Percentiles rank a stretch among this genome's conserved stretches.
These are phyloP conservation scores for Trichoderma atroviride DNA, from an alignment of 2,329 filamentous ascomycete genomes.

Conservation along the genomic window DNA sequence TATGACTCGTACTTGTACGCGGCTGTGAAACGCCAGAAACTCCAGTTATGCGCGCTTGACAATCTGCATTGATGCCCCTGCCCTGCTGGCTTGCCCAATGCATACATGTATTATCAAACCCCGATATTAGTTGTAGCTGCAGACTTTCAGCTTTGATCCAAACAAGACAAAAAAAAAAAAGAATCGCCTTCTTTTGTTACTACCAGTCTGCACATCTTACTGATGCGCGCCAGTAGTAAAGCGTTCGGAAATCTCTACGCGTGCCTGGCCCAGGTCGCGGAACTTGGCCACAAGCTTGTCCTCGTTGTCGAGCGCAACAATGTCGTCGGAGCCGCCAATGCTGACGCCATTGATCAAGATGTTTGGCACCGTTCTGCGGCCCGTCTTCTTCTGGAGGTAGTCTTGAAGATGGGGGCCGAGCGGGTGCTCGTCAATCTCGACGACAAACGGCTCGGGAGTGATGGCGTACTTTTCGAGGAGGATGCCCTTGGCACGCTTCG, in stretches of 20 bases:
- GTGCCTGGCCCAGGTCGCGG: constrained; percentile 71
- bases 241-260: constrained; percentile 55
- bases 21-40: constrained; percentile 16
- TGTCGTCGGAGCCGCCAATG: constrained; percentile 88
- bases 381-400: constrained; percentile 71
- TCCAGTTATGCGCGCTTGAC: constrained; percentile 16
- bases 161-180: background rate
- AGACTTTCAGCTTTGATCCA: background rate
- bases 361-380: constrained; percentile 86
- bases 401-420: constrained; percentile 74
- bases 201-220: background rate
- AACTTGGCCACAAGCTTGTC: constrained; percentile 73
- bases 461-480: constrained; percentile 85
- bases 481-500: constrained; percentile 80
- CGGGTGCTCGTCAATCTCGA: constrained; percentile 84
- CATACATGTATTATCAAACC: background rate
- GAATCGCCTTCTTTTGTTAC: background rate
- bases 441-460: constrained; percentile 78
- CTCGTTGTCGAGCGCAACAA: constrained; percentile 69
- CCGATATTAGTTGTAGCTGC: background rate
- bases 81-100: background rate
- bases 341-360: constrained; percentile 84
- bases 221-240: constrained; percentile 35
- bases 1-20: constrained; percentile 1
- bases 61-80: background rate